Evolutionary conservation across 169 alveolate species (phyloP).

Genomic region (Plasmodium berghei): DNA sequence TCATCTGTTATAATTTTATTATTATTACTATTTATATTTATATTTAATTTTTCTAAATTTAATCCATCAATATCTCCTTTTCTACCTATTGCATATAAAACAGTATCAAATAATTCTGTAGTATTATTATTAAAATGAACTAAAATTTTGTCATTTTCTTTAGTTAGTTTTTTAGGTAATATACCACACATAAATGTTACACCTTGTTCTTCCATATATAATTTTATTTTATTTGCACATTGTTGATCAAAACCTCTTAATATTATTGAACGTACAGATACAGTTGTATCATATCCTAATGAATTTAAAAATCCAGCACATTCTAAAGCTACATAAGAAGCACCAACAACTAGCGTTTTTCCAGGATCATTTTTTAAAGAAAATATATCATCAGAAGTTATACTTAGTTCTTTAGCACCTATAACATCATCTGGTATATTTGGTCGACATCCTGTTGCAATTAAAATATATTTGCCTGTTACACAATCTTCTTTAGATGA

Average conservation of each 20-base stretch:
- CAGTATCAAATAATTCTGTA: slow-evolving; percentile 94
- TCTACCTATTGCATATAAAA: slow-evolving; percentile 98
- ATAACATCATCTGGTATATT: slow-evolving; percentile 89
- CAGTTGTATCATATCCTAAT: slow-evolving; percentile 94
- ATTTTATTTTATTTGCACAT: slow-evolving; percentile 90
- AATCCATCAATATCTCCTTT: slow-evolving; percentile 90
- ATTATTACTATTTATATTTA: slow-evolving; percentile 78
- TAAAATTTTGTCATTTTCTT: slow-evolving; percentile 82
- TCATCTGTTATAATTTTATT: slow-evolving; percentile 90
- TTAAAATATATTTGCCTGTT: slow-evolving; percentile 91
- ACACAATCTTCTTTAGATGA: slow-evolving; percentile 80
- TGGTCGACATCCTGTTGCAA: slow-evolving; percentile 98
- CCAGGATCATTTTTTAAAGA: slow-evolving; percentile 92
- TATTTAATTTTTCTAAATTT: slow-evolving; percentile 75
- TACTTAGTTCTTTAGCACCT: slow-evolving; percentile 93
- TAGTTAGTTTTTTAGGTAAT: slow-evolving; percentile 90
- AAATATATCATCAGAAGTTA: slow-evolving; percentile 98
- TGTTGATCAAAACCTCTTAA: slow-evolving; percentile 98
- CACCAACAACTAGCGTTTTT: slow-evolving; percentile 97
- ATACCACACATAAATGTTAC: slow-evolving; percentile 90
- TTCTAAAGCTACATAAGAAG: slow-evolving; percentile 97
- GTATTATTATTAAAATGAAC: slow-evolving; percentile 85
- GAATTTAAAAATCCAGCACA: slow-evolving; percentile 97
- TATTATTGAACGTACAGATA: slow-evolving; percentile 93
- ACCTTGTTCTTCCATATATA: slow-evolving; percentile 92